Base-by-base conservation (phyloP, 176 grass and related monocot species). In the Lolium perenne region DNA sequence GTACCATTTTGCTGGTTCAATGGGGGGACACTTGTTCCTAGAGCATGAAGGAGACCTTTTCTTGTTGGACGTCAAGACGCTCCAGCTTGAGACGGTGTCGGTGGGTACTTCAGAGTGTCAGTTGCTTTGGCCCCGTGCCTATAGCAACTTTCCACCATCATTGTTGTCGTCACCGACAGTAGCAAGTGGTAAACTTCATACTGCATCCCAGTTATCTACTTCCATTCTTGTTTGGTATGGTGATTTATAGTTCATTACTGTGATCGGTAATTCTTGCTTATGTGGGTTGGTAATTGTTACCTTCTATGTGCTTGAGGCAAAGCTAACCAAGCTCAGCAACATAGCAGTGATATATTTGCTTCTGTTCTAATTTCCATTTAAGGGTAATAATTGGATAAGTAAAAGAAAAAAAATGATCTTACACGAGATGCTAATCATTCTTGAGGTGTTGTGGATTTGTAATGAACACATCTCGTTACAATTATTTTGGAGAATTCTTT, bases 21-120 rank as follows among this genome's bases (percentile, higher is more conserved):
- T 13, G 7, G 13, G 2, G 14, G 18, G 65, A 8, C 7, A 68
- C 32, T 18, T 68, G 65, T 7, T 18, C 2, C 14, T 68, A 10
- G 0, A 3, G 2, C 26, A 1, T 18, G 1, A 0, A 0, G 6
- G 2, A 68, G 25, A 0, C 12, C 1, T 6, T 40, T 18, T 68
- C 32, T 18, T 15, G 0, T 1, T 68, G 15, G 65, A 68, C 0
- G 7, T 18, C 65, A 68, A 68, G 8, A 18, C 65, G 4, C 18
- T 68, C 32, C 32, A 68, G 2, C 65, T 38, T 38, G 32, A 38
- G 29, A 67, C 1, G 17, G 54, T 56, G 17, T 54, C 1, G 16
- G 53, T 55, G 16, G 15, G 2, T 54, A 5, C 15, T 54, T 54
- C 15, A 17, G 17, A 54, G 47, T 11, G 1, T 50, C 12, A 14